phyloP scores from a whole-genome alignment of 306 rosid genomes.

The Styphnolobium japonicum region DNA sequence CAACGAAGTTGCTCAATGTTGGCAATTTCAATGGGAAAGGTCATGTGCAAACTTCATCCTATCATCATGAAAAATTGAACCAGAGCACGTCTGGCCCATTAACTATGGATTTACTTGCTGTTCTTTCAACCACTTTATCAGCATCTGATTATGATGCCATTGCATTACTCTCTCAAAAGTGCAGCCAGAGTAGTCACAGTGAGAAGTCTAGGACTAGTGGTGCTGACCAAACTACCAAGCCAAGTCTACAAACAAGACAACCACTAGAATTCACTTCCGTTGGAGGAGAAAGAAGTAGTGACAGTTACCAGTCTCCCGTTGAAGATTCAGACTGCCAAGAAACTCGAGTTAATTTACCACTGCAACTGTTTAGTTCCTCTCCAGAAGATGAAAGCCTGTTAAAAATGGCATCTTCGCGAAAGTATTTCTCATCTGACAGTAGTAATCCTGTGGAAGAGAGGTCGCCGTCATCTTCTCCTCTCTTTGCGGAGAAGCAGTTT shows the following conservation, averaged over 20 bases:
- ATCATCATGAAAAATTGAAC: constrained; percentile 50
- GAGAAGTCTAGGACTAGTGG: constrained; percentile 50
- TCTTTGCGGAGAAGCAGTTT: constrained; percentile 61
- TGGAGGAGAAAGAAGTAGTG: constrained; percentile 82
- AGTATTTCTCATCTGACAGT: constrained; percentile 88
- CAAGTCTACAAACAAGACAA: constrained; percentile 37
- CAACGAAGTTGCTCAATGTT: constrained; percentile 66
- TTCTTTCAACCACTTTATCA: constrained; percentile 68
- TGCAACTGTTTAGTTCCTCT: constrained; percentile 77
- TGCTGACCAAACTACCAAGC: constrained; percentile 44
- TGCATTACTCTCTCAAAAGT: constrained; percentile 51
- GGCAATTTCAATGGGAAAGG: constrained; percentile 48
- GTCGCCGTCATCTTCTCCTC: constrained; percentile 81
- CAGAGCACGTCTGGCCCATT: constrained; percentile 47
- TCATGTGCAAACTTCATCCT: constrained; percentile 40
- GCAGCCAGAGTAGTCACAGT: constrained; percentile 66
- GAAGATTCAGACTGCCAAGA: constrained; percentile 74
- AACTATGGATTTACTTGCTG: constrained; percentile 74
- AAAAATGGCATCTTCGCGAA: constrained; percentile 51
- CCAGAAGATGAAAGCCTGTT: constrained; percentile 57
- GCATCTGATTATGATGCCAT: constrained; percentile 54
- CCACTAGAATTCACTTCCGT: constrained; percentile 49
- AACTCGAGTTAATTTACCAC: constrained; percentile 59
- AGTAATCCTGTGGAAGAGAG: constrained; percentile 78
- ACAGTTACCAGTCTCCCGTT: constrained; percentile 76